Base-by-base conservation (phyloP, 1,284 basidiomycete species). In the Marasmius fiardii region DNA sequence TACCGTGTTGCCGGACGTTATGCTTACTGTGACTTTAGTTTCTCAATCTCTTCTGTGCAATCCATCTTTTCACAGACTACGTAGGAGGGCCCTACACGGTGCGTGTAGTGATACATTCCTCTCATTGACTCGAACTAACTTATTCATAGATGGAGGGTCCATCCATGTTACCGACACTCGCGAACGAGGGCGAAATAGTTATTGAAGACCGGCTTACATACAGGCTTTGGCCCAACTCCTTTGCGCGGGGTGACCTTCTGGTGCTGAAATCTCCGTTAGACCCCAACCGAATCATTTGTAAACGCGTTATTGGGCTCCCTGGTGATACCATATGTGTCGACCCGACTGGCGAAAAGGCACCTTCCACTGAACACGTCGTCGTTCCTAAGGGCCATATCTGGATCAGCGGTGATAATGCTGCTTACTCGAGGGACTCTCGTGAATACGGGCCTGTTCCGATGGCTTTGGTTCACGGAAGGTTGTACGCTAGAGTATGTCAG, bases 301-400 rank as follows among this genome's bases (percentile, higher is more conserved):
- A 99, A 74, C 85, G 96, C 41, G 78, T 99, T 14, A 77, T 98
- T 20, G 96, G 94, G 0, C 72, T 99, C 18, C 89, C 93, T 20
- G 96, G 96, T 1, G 96, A 99, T 69, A 74, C 89, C 20, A 70
- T 98, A 23, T 93, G 93, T 60, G 85, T 96, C 26, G 94, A 98
- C 77, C 95, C 78, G 44, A 87, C 84, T 3, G 85, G 85, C n/a
- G 62, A 72, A 57, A 71, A 73, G 60, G 80, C 83, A 20, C 80
- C 80, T 21, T 82, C 80, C 11, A 80, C 74, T 41, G 88, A 87
- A 65, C 91, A 92, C 64, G 80, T 92, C 16, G 68, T 86, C 26
- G 73, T 95, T 7, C 92, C 93, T 1, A 82, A 81, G 63, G 92
- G 92, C 1, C 90, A 95, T 69, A 71, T 98, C n/a, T 99, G 95